Percentiles rank a stretch among this genome's conserved stretches.
phyloP scores from a whole-genome alignment of 2,329 filamentous ascomycete species.

The Xylaria sp. region DNA sequence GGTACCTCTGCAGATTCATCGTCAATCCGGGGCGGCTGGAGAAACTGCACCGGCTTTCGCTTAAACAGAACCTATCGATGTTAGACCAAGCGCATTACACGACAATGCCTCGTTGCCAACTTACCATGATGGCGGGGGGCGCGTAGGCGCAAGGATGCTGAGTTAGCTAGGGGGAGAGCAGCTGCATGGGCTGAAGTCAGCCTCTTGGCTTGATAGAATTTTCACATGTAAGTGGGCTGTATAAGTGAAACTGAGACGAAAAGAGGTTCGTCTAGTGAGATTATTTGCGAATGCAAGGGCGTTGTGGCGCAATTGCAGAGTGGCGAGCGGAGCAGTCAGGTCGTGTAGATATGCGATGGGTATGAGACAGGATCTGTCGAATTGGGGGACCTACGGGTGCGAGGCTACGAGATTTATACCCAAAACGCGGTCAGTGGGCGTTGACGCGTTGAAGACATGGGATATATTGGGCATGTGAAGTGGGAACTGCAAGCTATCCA shows the following conservation, averaged over 20 bases:
- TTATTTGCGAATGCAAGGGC: slow-evolving; percentile 1
- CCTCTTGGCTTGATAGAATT: slow-evolving; percentile 23
- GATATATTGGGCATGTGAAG: slow-evolving; percentile 18
- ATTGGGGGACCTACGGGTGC: slow-evolving; percentile 31
- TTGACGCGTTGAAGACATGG: slow-evolving; percentile 38
- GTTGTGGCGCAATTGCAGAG: slow-evolving; percentile 19
- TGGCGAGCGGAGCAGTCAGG: slow-evolving; percentile 5
- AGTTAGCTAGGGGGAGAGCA: slow-evolving; percentile 33
- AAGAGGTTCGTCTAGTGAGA: background rate
- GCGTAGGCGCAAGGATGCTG: slow-evolving; percentile 34
- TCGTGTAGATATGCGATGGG: background rate
- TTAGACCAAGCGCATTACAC: slow-evolving; percentile 33
- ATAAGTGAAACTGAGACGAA: background rate
- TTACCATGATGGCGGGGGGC: slow-evolving; percentile 42
- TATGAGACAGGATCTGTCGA: slow-evolving; percentile 9
- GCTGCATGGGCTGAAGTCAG: slow-evolving; percentile 57
- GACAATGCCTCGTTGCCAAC: slow-evolving; percentile 10
- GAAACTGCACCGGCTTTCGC: slow-evolving; percentile 89
- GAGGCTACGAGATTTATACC: slow-evolving; percentile 33
- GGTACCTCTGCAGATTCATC: slow-evolving; percentile 85
- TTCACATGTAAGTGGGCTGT: slow-evolving; percentile 15
- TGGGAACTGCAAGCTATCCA: slow-evolving; percentile 12
- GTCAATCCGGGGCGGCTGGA: slow-evolving; percentile 75
- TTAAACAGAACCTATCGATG: slow-evolving; percentile 85
- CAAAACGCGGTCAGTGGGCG: slow-evolving; percentile 37